These are phyloP conservation scores for Calycina herbarum DNA, from an alignment of 2,329 filamentous ascomycete species.

Conservation along the genomic window DNA sequence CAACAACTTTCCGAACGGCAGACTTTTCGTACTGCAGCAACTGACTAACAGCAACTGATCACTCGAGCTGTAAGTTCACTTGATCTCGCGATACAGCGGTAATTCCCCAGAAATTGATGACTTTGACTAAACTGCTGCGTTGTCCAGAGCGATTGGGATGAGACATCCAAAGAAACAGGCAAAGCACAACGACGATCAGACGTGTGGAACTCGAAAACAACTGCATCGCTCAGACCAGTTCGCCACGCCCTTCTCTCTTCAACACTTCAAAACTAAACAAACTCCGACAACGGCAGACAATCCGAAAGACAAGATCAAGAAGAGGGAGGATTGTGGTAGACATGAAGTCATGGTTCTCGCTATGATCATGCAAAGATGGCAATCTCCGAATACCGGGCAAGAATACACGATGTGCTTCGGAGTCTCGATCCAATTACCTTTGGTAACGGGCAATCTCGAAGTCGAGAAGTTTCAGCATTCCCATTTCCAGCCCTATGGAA, in stretches of 20 bases:
- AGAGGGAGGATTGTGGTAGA: not conserved
- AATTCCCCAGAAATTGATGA: not conserved
- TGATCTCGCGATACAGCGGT: not conserved
- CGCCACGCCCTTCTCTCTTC: not conserved
- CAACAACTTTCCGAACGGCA: not conserved
- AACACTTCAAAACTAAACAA: not conserved
- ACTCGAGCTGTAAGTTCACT: not conserved
- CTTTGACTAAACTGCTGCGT: not conserved
- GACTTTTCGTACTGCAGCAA: not conserved
- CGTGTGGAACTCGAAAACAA: not conserved
- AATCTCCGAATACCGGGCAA: not conserved
- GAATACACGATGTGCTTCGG: not conserved
- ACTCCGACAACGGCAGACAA: not conserved
- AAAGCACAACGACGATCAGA: constrained; percentile 6
- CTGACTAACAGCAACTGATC: not conserved
- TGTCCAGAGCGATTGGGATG: not conserved
- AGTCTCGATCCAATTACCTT: not conserved
- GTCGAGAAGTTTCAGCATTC: not conserved
- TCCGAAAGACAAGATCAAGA: not conserved
- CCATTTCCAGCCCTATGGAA: not conserved
- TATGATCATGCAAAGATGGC: not conserved
- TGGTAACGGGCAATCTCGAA: not conserved
- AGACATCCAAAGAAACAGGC: not conserved
- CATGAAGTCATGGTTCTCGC: not conserved
- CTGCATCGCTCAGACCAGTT: not conserved